phyloP scores from a whole-genome alignment of 805 yeast genomes.

The Soucietia sequanensis region DNA sequence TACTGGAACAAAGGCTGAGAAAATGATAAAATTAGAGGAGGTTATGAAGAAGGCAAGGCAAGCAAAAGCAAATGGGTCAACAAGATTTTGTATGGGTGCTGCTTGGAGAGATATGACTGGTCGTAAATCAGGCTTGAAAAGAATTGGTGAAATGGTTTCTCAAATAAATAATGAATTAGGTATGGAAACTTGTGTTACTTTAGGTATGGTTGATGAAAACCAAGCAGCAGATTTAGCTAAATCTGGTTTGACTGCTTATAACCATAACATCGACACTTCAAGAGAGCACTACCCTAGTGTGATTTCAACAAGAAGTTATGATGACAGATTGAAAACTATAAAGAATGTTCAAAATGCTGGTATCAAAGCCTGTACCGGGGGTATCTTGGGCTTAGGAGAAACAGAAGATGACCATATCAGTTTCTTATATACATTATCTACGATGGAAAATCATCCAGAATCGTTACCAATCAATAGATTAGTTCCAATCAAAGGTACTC shows the following conservation, averaged over 20 bases:
- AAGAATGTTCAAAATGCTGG: conserved; percentile 63
- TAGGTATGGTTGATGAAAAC: conserved; percentile 71
- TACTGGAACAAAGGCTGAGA: conserved; percentile 72
- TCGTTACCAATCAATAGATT: conserved; percentile 77
- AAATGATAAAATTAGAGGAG: conserved; percentile 57
- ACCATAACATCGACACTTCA: conserved; percentile 79
- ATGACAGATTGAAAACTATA: conserved; percentile 68
- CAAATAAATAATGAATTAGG: conserved; percentile 58
- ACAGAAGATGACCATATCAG: conserved; percentile 68
- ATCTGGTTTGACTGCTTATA: conserved; percentile 80
- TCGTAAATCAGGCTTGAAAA: conserved; percentile 62
- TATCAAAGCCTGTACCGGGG: conserved; percentile 73
- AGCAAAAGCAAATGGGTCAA: conserved; percentile 69
- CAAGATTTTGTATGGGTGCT: conserved; percentile 82
- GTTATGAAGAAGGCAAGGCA: conserved; percentile 61
- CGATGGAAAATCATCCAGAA: conserved; percentile 73
- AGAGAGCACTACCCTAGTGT: conserved; percentile 74
- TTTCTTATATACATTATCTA: conserved; percentile 63
- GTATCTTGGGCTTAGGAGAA: conserved; percentile 78
- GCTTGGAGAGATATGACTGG: conserved; percentile 89
- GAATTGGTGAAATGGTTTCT: conserved; percentile 62
- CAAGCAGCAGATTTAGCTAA: conserved; percentile 59
- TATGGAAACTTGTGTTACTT: conserved; percentile 76
- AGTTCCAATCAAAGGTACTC: conserved; percentile 79
- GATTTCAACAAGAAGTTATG: conserved; percentile 66